Evolutionary conservation across 2,329 filamentous ascomycete genomes (phyloP).

Genomic region (Byssoonygena ceratinophila): DNA sequence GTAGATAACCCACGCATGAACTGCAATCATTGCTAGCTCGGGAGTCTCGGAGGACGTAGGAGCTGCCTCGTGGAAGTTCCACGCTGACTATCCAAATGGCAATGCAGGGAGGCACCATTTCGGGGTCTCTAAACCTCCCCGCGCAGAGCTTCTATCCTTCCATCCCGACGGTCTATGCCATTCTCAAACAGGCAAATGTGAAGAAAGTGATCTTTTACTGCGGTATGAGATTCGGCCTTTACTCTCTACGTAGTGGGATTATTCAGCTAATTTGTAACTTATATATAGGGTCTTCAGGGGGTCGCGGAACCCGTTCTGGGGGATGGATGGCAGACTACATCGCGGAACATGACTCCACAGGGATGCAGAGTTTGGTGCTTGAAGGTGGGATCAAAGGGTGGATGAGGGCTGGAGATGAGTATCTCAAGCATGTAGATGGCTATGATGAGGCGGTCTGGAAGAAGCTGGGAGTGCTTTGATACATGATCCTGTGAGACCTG

Average conservation of each 20-base stretch:
- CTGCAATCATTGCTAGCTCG: no score
- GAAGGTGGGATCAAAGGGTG: constrained; percentile 47
- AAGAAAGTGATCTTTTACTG: constrained; percentile 34
- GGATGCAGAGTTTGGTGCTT: constrained; percentile 38
- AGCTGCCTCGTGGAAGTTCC: neutral
- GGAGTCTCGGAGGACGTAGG: no score
- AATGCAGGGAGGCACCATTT: constrained; percentile 49
- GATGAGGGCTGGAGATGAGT: constrained; percentile 41
- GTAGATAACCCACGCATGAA: no score
- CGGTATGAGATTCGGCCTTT: constrained; percentile 31
- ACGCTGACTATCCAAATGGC: neutral
- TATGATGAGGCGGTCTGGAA: constrained; percentile 23
- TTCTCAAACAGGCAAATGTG: constrained; percentile 25
- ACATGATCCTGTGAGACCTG: no score
- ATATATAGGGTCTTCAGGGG: constrained; percentile 45
- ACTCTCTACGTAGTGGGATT: no score
- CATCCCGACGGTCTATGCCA: constrained; percentile 28
- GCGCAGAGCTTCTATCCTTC: constrained; percentile 33
- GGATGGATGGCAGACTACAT: constrained; percentile 48
- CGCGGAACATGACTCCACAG: constrained; percentile 23
- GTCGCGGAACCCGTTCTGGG: constrained; percentile 46
- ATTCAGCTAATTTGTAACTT: no score
- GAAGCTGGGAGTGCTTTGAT: constrained; percentile 6
- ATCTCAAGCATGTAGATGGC: constrained; percentile 40
- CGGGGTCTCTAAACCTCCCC: constrained; percentile 42